phyloP scores from a whole-genome alignment of 2,329 filamentous ascomycete species.

The Orbilia ellipsospora region DNA sequence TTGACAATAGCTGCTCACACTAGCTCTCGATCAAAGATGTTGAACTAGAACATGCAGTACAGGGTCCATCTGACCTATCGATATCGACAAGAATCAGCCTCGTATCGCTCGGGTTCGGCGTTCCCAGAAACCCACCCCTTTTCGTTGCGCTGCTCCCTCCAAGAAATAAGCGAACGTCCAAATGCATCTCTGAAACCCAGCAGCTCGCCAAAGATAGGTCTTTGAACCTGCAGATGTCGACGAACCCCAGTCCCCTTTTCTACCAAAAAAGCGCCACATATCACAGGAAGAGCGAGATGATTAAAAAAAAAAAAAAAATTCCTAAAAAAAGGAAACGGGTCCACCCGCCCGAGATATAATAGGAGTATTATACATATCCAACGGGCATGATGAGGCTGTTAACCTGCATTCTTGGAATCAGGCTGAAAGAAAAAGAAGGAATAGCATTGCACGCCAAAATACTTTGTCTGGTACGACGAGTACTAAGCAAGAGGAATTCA shows the following conservation, averaged over 20 bases:
- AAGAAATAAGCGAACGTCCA: too few relatives aligned
- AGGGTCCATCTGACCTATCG: too few relatives aligned
- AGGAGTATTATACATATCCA: too few relatives aligned
- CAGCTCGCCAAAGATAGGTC: slow-evolving; percentile 39
- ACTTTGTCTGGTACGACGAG: too few relatives aligned
- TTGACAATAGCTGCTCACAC: too few relatives aligned
- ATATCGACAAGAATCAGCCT: too few relatives aligned
- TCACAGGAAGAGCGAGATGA: background rate
- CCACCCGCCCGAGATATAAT: slow-evolving; percentile 7
- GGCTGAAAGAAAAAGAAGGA: background rate
- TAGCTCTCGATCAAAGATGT: too few relatives aligned
- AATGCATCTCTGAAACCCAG: slow-evolving; percentile 28
- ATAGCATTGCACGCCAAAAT: background rate
- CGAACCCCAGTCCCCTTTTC: slow-evolving; percentile 4
- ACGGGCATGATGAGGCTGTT: too few relatives aligned
- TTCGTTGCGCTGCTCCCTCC: too few relatives aligned
- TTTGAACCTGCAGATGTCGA: slow-evolving; percentile 26
- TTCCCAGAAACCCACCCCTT: background rate
- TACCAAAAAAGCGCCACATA: background rate
- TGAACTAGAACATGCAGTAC: too few relatives aligned
- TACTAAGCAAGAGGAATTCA: background rate
- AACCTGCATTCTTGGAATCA: background rate
- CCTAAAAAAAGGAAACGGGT: slow-evolving; percentile 47
- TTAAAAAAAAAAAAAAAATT: slow-evolving; percentile 23
- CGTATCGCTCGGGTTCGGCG: background rate